Evolutionary conservation across 768 basidiomycete genomes (phyloP), one percentile per base, ranked within the genome.

Genomic region (Leucosporidium yakuticum): DNA sequence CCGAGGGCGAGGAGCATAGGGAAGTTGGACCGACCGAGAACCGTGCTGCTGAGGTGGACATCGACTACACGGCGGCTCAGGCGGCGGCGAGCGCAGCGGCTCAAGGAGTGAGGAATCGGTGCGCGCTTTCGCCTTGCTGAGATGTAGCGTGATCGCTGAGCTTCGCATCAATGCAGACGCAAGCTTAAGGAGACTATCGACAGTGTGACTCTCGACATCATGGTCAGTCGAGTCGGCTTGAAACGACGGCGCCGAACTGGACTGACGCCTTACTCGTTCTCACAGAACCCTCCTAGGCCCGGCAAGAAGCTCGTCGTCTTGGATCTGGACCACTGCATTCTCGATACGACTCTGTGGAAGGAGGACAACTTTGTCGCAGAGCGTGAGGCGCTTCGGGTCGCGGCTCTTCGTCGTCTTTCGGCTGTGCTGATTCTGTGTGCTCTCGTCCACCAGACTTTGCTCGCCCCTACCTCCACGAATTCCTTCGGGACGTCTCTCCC

Each of bases 261-360:
- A 54, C 61, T 62, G 5, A 53, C 29, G 12, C 31, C 9, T 2
- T 9, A 5, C 48, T 51, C 19, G n/a, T 6, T 19, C 39, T 9
- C 19, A 23, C 60, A 66, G 65, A 83, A 86, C 77, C 87, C 87
- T 6, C 82, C 91, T 27, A 82, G 91, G 36, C 81, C 82, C 62
- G 89, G 88, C 27, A 93, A 92, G 78, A 86, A 85, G 66, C 80
- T 95, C 2, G 83, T 93, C 27, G 91, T 94, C 0, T 82, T 94
- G 8, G 91, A 93, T 76, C 85, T 93, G 61, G 91, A 93, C 77
- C 91, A 92, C 73, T 92, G 91, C 89, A 53, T 68, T 20, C 56
- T 68, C 29, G 62, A 63, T 56, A 68, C 67, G 64, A 74, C 84
- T 64, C 59, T 56, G 21, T 63, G 36, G 68, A 61, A 67, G 32